A percentile compares a stretch with the other conserved stretches of the same genome.
These are phyloP conservation scores for Graphiopsis chlorocephala DNA, from an alignment of 2,329 filamentous ascomycete genomes.

Conservation along the genomic window DNA sequence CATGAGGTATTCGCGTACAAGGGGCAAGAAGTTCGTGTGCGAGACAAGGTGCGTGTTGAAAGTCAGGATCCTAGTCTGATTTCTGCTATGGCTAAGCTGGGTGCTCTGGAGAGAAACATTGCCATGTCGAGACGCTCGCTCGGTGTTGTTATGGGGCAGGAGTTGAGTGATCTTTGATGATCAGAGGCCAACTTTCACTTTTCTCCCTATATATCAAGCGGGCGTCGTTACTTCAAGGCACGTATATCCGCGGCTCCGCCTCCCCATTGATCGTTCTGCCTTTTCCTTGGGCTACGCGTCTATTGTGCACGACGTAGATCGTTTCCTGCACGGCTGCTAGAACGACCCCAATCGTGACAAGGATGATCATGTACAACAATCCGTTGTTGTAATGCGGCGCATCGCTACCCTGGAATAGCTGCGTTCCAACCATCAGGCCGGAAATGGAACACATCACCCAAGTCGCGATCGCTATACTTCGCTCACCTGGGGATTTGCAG, in stretches of 20 bases:
- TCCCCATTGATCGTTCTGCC: background rate
- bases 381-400: conserved; percentile 36
- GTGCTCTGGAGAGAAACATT: conserved; percentile 71
- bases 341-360: background rate
- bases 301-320: background rate
- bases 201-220: too few species aligned
- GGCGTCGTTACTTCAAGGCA: background rate
- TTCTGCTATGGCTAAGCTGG: conserved; percentile 78
- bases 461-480: conserved; percentile 34
- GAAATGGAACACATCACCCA: conserved; percentile 53
- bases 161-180: conserved; percentile 25
- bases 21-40: conserved; percentile 73
- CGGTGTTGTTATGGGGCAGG: conserved; percentile 72
- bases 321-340: background rate
- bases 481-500: background rate
- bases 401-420: conserved; percentile 48
- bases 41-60: conserved; percentile 86
- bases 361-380: conserved; percentile 7
- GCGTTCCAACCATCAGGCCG: conserved; percentile 52
- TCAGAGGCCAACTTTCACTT: too few species aligned
- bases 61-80: conserved; percentile 85
- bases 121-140: conserved; percentile 68
- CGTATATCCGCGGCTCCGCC: conserved; percentile 3
- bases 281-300: background rate
- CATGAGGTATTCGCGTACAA: conserved; percentile 71